A percentile compares a stretch with the other conserved stretches of the same genome.
phyloP scores from a whole-genome alignment of 78 protist genomes.

The Dictyostelium citrinum region DNA sequence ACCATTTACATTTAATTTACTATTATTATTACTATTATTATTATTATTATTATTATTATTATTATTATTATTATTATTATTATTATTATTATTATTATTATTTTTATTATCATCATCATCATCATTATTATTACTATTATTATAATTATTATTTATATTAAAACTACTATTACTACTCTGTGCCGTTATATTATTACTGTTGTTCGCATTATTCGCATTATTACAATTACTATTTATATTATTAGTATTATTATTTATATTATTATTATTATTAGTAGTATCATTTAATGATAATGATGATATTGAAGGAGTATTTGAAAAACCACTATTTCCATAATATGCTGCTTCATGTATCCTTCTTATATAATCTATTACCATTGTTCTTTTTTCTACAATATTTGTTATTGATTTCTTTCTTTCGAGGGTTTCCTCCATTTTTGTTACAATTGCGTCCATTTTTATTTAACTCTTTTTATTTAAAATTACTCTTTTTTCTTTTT shows the following conservation, averaged over 20 bases:
- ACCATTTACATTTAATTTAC: not conserved
- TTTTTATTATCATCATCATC: too few species aligned
- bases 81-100: too few species aligned
- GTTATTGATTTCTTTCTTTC: constrained; percentile 69
- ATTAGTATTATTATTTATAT: not conserved
- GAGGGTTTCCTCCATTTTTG: constrained; percentile 73
- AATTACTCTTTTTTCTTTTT: not conserved
- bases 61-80: too few species aligned
- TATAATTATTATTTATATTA: too few species aligned
- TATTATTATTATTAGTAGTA: not conserved
- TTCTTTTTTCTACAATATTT: constrained; percentile 61
- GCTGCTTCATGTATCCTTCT: constrained; percentile 76
- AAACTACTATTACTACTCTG: too few species aligned
- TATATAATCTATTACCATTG: constrained; percentile 62
- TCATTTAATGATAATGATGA: not conserved
- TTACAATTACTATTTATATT: not conserved
- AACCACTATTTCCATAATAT: constrained; percentile 16
- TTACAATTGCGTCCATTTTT: constrained; percentile 74
- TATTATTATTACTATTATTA: too few species aligned
- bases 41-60: too few species aligned
- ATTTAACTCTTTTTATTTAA: too few species aligned
- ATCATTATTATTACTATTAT: too few species aligned
- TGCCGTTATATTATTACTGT: not conserved
- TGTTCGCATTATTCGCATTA: not conserved
- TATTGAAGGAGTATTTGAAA: not conserved